Percentiles rank a stretch among this genome's conserved stretches.
phyloP scores from a whole-genome alignment of 1,284 basidiomycete genomes.

The Stygiomarasmius scandens region DNA sequence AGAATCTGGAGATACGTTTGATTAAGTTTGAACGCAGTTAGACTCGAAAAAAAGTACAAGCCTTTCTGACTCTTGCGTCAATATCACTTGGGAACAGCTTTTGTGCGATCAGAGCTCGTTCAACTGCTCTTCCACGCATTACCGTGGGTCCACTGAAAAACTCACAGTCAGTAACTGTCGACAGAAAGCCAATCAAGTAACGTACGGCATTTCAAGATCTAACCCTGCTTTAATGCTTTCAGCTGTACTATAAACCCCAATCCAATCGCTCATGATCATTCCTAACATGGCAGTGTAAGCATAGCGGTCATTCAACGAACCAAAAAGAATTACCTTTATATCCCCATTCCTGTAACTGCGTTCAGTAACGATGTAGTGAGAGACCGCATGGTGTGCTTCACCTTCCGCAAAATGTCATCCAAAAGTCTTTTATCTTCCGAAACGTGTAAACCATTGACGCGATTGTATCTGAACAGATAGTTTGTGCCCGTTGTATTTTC shows the following conservation, averaged over 20 bases:
- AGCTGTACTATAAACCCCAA: slow-evolving; percentile 51
- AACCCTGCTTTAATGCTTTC: slow-evolving; percentile 58
- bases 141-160: slow-evolving; percentile 42
- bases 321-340: slow-evolving; percentile 34
- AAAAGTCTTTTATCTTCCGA: slow-evolving; percentile 49
- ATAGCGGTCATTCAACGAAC: not conserved
- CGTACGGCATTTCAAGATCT: slow-evolving; percentile 60
- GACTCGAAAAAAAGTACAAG: slow-evolving; percentile 22
- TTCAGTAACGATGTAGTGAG: not conserved
- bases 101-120: slow-evolving; percentile 40
- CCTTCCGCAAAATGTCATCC: slow-evolving; percentile 48
- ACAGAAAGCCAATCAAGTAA: not conserved
- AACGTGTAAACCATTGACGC: slow-evolving; percentile 53
- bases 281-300: slow-evolving; percentile 21
- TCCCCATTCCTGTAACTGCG: slow-evolving; percentile 42
- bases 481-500: not conserved
- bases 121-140: slow-evolving; percentile 48
- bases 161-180: not conserved
- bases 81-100: slow-evolving; percentile 43
- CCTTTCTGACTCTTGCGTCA: slow-evolving; percentile 41
- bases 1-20: slow-evolving; percentile 35
- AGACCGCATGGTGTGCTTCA: slow-evolving; percentile 4
- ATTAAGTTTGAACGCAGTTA: slow-evolving; percentile 22
- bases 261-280: slow-evolving; percentile 55
- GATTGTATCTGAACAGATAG: slow-evolving; percentile 44